Evolutionary conservation across 805 yeast genomes (phyloP).

Genomic region (Schwanniomyces pseudopolymorphus): DNA sequence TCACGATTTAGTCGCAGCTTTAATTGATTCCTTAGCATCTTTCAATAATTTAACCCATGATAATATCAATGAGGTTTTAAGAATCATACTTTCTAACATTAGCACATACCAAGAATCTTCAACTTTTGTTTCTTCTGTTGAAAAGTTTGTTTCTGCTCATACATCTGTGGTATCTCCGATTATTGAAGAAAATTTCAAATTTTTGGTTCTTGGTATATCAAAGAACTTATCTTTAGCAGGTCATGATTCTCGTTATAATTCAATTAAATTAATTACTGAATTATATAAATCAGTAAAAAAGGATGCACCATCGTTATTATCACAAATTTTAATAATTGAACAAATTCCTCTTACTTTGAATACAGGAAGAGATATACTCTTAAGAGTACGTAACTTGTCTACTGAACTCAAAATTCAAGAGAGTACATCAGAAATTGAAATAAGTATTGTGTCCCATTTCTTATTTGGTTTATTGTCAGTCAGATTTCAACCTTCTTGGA

Average conservation of each 20-base stretch:
- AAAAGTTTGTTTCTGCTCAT: slow-evolving; percentile 18
- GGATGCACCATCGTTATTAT: slow-evolving; percentile 41
- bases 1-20: slow-evolving; percentile 43
- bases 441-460: slow-evolving; percentile 32
- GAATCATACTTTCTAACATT: slow-evolving; percentile 13
- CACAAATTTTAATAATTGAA: slow-evolving; percentile 61
- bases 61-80: not conserved
- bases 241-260: slow-evolving; percentile 46
- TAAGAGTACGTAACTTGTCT: slow-evolving; percentile 64
- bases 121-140: slow-evolving; percentile 35
- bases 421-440: slow-evolving; percentile 13
- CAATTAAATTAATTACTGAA: slow-evolving; percentile 49
- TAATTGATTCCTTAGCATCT: slow-evolving; percentile 33
- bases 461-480: slow-evolving; percentile 65
- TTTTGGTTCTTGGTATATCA: slow-evolving; percentile 12
- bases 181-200: slow-evolving; percentile 8
- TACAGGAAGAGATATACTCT: slow-evolving; percentile 70
- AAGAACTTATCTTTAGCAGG: slow-evolving; percentile 49
- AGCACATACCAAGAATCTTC: slow-evolving; percentile 31
- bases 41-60: slow-evolving; percentile 11
- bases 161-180: not conserved
- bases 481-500: slow-evolving; percentile 84
- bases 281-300: slow-evolving; percentile 17
- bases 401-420: slow-evolving; percentile 34
- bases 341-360: slow-evolving; percentile 67